Evolutionary conservation across 352 stramenopile species (phyloP), one percentile per base, ranked within the genome.

Genomic region (Phytophthora cactorum): DNA sequence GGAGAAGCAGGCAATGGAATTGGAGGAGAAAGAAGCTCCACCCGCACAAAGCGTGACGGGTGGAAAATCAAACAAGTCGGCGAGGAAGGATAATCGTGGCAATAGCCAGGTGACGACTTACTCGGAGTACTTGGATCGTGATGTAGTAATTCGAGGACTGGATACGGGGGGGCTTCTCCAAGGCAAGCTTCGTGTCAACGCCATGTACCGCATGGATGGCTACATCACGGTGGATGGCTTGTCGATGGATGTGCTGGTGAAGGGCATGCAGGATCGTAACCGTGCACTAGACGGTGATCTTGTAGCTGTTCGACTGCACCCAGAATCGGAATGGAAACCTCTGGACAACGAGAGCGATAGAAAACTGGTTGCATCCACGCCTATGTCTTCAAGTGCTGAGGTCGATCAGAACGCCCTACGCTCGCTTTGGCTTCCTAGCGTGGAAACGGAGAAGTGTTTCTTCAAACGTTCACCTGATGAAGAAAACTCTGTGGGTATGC

Each of bases 161-260:
- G 77, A 85, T 52, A 70, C 63, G 25, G 79, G 77, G 12, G 51
- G 44, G 3, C 66, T 82, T 28, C 47, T 88, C 22, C 75, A 92
- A 58, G 90, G 90, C 52, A 88, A 82, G 31, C 65, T 97, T 14
- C 86, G 90, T 3, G 75, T 96, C 25, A 97, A 95, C 50, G 65
- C 69, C 0, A 82, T 82, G 59, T 93, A 91, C 29, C 78, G 80
- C 17, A 77, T 83, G 63, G 81, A 95, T 56, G 89, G 84, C 11
- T 97, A 93, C 56, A 70, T 96, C 31, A 85, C 86, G 3, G 75
- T 97, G 12, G 76, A 91, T 29, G 89, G 89, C 0, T 75, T 97
- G 12, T 67, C 76, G 14, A 78, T 89, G 53, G 90, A 96, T 57
- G 65, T 97, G 5, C 56, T 93, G 15, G 74, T 96, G 4, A 82